These are phyloP conservation scores for Boletus speciosus DNA, from an alignment of 768 basidiomycete genomes.

Conservation along the genomic window DNA sequence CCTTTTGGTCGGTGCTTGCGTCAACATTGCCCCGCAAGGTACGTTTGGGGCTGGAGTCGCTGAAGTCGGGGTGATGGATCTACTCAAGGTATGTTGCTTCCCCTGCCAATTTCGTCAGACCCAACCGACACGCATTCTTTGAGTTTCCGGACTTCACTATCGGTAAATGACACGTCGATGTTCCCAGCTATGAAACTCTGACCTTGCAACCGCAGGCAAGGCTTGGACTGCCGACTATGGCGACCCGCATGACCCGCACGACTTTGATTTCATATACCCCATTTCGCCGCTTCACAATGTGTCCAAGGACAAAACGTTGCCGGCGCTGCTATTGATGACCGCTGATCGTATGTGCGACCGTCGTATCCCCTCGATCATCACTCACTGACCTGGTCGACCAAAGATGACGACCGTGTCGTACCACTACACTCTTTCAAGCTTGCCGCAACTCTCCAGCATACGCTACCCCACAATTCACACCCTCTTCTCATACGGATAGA, in stretches of 20 bases:
- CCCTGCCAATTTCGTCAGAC: background rate
- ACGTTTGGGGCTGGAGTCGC: conserved; percentile 75
- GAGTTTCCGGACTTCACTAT: conserved; percentile 77
- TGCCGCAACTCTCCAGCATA: conserved; percentile 73
- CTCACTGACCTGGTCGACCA: conserved; percentile 1
- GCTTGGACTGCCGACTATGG: conserved; percentile 83
- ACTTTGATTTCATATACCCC: conserved; percentile 82
- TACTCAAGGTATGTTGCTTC: conserved; percentile 55
- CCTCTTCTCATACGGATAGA: conserved; percentile 77
- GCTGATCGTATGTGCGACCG: conserved; percentile 63
- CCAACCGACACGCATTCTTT: background rate
- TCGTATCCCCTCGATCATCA: background rate
- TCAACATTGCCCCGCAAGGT: conserved; percentile 74
- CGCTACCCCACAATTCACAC: conserved; percentile 58
- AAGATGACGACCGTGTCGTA: conserved; percentile 86
- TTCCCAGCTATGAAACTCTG: conserved; percentile 5
- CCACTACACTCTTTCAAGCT: conserved; percentile 84
- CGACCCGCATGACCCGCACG: conserved; percentile 65
- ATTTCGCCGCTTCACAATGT: conserved; percentile 82
- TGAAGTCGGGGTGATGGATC: conserved; percentile 79
- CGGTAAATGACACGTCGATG: conserved; percentile 36
- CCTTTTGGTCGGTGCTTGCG: conserved; percentile 78
- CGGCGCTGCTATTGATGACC: conserved; percentile 74
- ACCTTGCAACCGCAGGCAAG: conserved; percentile 40
- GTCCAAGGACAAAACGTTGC: conserved; percentile 54